Evolutionary conservation across 2,329 filamentous ascomycete species (phyloP).

Genomic region (Aspergillus pseudotamarii): DNA sequence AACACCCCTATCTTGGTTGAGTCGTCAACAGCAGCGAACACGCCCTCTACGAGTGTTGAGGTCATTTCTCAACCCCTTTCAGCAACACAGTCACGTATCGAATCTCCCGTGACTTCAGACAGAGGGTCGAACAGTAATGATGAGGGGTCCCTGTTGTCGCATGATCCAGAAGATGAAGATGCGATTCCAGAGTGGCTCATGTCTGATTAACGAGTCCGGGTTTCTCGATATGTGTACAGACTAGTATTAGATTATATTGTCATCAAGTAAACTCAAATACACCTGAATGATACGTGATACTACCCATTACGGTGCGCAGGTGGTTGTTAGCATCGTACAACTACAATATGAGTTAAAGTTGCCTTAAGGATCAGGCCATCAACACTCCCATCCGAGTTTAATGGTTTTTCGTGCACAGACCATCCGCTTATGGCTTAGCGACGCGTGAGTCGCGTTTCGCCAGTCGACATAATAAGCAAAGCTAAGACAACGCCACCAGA

Average conservation of each 20-base stretch:
- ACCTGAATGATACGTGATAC: neutral
- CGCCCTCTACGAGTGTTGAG: slow-evolving; percentile 30
- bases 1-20: slow-evolving; percentile 29
- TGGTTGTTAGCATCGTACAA: neutral
- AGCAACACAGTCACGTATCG: slow-evolving; percentile 12
- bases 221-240: neutral
- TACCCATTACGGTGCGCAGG: neutral
- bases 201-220: slow-evolving; percentile 29
- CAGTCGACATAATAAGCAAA: neutral
- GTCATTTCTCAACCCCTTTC: slow-evolving; percentile 25
- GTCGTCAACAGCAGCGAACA: slow-evolving; percentile 25
- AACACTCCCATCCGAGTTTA: neutral
- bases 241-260: neutral
- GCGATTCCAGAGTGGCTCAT: slow-evolving; percentile 66
- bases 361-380: neutral
- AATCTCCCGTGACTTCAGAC: slow-evolving; percentile 17
- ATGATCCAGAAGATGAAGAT: slow-evolving; percentile 68
- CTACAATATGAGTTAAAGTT: neutral
- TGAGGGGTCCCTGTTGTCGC: slow-evolving; percentile 57
- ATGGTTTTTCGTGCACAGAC: neutral
- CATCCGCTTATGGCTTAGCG: neutral
- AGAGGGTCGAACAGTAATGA: slow-evolving; percentile 43
- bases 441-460: neutral
- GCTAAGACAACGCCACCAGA: neutral
- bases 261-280: neutral